Base-by-base conservation (phyloP, 2,329 filamentous ascomycete genomes). In the Fusarium buxicola region DNA sequence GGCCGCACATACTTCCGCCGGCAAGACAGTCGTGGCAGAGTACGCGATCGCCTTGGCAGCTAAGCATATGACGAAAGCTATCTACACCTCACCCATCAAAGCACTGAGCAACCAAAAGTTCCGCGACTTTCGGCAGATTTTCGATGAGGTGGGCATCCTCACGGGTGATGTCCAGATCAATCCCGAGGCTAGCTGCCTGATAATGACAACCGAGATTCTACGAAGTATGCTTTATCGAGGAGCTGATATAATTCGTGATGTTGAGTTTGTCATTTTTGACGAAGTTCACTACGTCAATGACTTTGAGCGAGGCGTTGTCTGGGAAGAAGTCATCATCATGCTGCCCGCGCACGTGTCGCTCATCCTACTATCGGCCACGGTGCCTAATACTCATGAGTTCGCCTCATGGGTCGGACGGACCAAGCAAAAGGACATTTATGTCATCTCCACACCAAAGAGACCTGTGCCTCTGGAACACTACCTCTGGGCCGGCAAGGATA, bases 261-360 rank as follows among this genome's bases (percentile, higher is more conserved):
- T 99, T 8, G 95, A 99, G 68, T 99, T 96, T 74, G 95, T 99
- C 68, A 97, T 99, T 44, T 99, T 99, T 63, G 95, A 99, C 71
- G 95, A 99, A 77, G 95, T 99, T 2, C 95, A 99, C 77, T 99
- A 99, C 74, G 94, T 99, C 65, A 99, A 98, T 73, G 95, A 99
- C 74, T 85, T 91, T 24, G 95, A 98, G 75, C 87, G 95, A 77
- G 95, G 95, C 72, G 95, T 99, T 7, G 95, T 99, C 0, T 99
- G 95, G 95, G 95, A 99, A 77, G 95, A 99, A 77, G 95, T 99
- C 70, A 99, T 99, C 72, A 99, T 99, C 72, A 98, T 99, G 95
- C 84, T 99, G 52, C 95, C 95, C 0, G 94, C 97, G 74, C 95
- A 99, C 77, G 92, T 99, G 34, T 96, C 95, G 2, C 84, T 99